phyloP scores from a whole-genome alignment of 495 filamentous ascomycete species.

The Usnea hakonensis region DNA sequence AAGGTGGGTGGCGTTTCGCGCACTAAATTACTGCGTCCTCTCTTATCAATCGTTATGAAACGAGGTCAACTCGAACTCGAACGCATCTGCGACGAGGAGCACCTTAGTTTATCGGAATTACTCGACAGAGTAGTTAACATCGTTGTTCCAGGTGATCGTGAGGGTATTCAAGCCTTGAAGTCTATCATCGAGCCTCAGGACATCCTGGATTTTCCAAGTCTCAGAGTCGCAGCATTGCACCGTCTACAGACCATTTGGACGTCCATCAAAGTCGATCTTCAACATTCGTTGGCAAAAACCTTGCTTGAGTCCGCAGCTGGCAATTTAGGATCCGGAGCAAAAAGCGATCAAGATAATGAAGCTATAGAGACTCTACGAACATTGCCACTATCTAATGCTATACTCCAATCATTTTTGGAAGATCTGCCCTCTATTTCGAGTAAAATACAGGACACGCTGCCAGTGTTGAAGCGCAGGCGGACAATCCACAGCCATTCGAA shows the following conservation, averaged over 20 bases:
- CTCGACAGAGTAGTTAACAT: slow-evolving; percentile 54
- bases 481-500: slow-evolving; percentile 58
- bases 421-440: slow-evolving; percentile 56
- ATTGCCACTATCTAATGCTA: slow-evolving; percentile 59
- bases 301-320: slow-evolving; percentile 50
- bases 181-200: slow-evolving; percentile 43
- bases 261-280: slow-evolving; percentile 56
- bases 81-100: slow-evolving; percentile 45
- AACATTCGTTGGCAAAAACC: slow-evolving; percentile 48
- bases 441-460: slow-evolving; percentile 54
- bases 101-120: slow-evolving; percentile 49
- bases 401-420: slow-evolving; percentile 61
- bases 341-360: slow-evolving; percentile 37
- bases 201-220: slow-evolving; percentile 35
- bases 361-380: slow-evolving; percentile 60
- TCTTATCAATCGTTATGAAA: slow-evolving; percentile 57
- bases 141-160: slow-evolving; percentile 57
- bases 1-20: slow-evolving; percentile 60
- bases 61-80: slow-evolving; percentile 39
- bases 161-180: slow-evolving; percentile 55
- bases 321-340: slow-evolving; percentile 15
- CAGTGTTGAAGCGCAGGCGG: slow-evolving; percentile 65
- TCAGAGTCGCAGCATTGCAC: slow-evolving; percentile 54
- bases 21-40: slow-evolving; percentile 60
- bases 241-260: slow-evolving; percentile 64